Evolutionary conservation across 352 stramenopile genomes (phyloP).

Genomic region (Globisporangium viniferum): DNA sequence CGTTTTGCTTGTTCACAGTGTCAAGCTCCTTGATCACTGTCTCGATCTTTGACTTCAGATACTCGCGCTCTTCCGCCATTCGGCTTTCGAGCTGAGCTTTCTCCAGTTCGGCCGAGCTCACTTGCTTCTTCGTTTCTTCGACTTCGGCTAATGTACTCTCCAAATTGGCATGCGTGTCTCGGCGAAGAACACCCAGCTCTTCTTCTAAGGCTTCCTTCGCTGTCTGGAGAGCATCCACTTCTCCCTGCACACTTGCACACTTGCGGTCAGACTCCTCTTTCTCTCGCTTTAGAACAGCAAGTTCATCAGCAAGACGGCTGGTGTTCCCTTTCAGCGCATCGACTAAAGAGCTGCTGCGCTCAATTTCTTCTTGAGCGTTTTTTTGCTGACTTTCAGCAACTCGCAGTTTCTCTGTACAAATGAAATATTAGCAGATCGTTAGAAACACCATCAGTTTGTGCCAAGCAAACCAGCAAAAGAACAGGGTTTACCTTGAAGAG

Average conservation of each 20-base stretch:
- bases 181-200: conserved; percentile 33
- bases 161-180: conserved; percentile 37
- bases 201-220: conserved; percentile 35
- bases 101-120: conserved; percentile 11
- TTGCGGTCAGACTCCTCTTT: conserved; percentile 23
- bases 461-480: not conserved
- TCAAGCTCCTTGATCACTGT: conserved; percentile 61
- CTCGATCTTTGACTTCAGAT: conserved; percentile 69
- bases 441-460: not conserved
- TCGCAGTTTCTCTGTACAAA: conserved; percentile 14
- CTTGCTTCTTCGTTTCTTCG: conserved; percentile 13
- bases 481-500: conserved; percentile 35
- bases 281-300: conserved; percentile 13
- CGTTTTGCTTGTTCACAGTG: conserved; percentile 31
- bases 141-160: conserved; percentile 29
- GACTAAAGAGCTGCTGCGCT: conserved; percentile 14
- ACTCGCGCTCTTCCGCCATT: conserved; percentile 55
- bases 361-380: conserved; percentile 5
- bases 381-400: conserved; percentile 13
- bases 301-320: conserved; percentile 14
- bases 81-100: conserved; percentile 28
- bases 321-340: conserved; percentile 17
- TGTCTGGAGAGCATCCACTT: conserved; percentile 27
- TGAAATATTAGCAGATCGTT: not conserved
- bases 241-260: conserved; percentile 26